These are phyloP conservation scores for Xylaria sp. DNA, from an alignment of 2,329 filamentous ascomycete species.

Conservation along the genomic window DNA sequence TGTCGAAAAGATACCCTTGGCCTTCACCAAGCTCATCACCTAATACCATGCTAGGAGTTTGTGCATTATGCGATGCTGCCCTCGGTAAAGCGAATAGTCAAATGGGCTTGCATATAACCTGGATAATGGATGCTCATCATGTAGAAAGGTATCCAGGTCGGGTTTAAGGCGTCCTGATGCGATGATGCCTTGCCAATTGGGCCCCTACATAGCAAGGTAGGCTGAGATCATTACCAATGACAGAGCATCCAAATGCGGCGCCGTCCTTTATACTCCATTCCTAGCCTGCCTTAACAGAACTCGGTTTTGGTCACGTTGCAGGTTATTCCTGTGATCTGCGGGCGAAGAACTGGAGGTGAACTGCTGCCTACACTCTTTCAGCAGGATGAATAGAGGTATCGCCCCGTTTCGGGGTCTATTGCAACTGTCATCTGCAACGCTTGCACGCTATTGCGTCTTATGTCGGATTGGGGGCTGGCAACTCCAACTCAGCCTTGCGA, in stretches of 20 bases:
- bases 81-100: not conserved
- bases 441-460: not conserved
- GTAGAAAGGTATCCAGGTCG: not conserved
- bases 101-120: not conserved
- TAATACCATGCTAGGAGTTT: not conserved
- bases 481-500: not conserved
- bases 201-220: not conserved
- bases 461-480: not conserved
- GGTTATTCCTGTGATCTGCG: not conserved
- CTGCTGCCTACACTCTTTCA: not conserved
- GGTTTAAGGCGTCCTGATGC: not conserved
- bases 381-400: not conserved
- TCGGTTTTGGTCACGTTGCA: not conserved
- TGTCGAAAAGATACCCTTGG: too few species aligned
- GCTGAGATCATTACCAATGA: not conserved
- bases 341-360: not conserved
- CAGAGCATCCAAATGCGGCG: not conserved
- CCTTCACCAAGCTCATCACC: not conserved
- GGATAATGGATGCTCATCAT: not conserved
- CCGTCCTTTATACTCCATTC: not conserved
- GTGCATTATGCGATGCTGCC: not conserved
- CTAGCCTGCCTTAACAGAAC: not conserved
- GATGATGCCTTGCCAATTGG: not conserved
- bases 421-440: not conserved
- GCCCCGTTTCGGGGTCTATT: not conserved